A percentile compares a stretch with the other conserved stretches of the same genome.
These are phyloP conservation scores for Malassezia japonica DNA, from an alignment of 1,284 basidiomycete species.

Conservation along the genomic window DNA sequence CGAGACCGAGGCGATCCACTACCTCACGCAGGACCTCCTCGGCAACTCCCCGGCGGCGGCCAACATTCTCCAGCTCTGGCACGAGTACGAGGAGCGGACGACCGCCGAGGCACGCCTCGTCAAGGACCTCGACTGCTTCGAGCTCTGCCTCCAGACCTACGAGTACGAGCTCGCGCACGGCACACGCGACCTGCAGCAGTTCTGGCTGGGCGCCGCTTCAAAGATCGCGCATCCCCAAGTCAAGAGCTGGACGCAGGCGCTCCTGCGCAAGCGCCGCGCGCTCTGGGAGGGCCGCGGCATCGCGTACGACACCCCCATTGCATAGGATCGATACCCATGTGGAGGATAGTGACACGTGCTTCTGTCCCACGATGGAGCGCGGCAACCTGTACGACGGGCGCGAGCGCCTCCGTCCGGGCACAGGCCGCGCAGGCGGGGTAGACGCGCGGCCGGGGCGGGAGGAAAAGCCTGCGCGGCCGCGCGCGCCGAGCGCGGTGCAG, in stretches of 20 bases:
- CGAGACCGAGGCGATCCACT: conserved; percentile 79
- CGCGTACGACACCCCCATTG: neutral
- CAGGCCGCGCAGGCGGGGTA: neutral
- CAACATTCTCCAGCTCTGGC: conserved; percentile 69
- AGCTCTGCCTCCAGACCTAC: conserved; percentile 65
- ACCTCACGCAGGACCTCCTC: conserved; percentile 66
- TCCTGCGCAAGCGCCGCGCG: conserved; percentile 8
- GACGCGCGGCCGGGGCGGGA: neutral
- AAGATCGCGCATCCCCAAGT: conserved; percentile 29
- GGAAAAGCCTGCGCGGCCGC: conserved; percentile 9
- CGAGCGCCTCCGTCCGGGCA: neutral
- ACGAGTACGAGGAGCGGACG: conserved; percentile 81
- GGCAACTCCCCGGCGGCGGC: conserved; percentile 68
- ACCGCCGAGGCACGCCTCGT: conserved; percentile 80
- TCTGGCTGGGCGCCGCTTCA: conserved; percentile 26
- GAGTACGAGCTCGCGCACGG: conserved; percentile 49
- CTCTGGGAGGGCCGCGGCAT: conserved; percentile 11
- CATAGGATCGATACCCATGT: neutral
- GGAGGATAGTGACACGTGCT: neutral
- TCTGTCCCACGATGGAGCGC: conserved; percentile 8
- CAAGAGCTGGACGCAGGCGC: conserved; percentile 20
- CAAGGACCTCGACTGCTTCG: conserved; percentile 89
- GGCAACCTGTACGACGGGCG: conserved; percentile 4
- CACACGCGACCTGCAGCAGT: conserved; percentile 42
- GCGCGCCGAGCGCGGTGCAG: neutral